Evolutionary conservation across 2,329 filamentous ascomycete genomes (phyloP).

Genomic region (Penicillium carneum): DNA sequence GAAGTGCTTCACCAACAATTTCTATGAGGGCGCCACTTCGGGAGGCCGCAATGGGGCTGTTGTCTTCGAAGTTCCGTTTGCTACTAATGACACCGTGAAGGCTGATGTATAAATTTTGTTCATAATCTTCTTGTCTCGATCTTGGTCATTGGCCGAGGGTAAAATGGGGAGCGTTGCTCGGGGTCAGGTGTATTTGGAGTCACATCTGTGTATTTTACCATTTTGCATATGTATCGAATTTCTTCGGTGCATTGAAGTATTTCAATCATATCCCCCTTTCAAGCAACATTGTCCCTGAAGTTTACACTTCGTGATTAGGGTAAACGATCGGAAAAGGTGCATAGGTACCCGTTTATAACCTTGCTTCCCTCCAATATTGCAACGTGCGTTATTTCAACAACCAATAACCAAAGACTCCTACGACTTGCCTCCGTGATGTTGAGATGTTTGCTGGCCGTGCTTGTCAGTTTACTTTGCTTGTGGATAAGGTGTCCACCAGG

Average conservation of each 20-base stretch:
- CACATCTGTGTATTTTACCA: conserved; percentile 26
- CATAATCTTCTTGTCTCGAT: conserved; percentile 22
- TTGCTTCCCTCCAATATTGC: not conserved
- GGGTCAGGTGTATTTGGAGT: conserved; percentile 36
- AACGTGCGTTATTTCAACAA: too few species aligned
- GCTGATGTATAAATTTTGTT: conserved; percentile 34
- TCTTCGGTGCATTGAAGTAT: conserved; percentile 17
- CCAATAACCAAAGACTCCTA: not conserved
- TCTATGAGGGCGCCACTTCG: conserved; percentile 41
- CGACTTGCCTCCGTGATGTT: not conserved
- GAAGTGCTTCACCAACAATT: conserved; percentile 61
- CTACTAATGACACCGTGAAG: conserved; percentile 29
- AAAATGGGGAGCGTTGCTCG: conserved; percentile 30
- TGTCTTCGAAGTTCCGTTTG: conserved; percentile 78
- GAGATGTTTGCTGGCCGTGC: not conserved
- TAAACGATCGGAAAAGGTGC: not conserved
- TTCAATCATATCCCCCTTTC: conserved; percentile 22
- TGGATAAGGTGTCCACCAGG: not conserved
- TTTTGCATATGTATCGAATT: conserved; percentile 21
- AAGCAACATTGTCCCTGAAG: not conserved
- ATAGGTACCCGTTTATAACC: too few species aligned
- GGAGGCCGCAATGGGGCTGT: conserved; percentile 81
- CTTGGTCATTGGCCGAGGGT: conserved; percentile 13
- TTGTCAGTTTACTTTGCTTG: not conserved
- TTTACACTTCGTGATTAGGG: too few species aligned